Conservation (phyloP, 129 eudicot species). For the Chrysanthemum seticuspe region DNA sequence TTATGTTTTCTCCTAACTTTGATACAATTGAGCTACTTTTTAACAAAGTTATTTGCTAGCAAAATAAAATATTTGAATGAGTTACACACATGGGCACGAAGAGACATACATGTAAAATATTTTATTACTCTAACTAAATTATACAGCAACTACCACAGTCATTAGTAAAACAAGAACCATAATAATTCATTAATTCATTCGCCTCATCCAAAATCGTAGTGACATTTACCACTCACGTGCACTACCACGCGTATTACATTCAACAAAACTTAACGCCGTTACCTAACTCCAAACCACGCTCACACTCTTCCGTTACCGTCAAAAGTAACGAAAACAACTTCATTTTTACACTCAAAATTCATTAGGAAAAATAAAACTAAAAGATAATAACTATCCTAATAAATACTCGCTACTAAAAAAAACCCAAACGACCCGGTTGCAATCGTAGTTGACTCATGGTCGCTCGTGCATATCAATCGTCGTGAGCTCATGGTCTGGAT, state of each 20-base stretch:
- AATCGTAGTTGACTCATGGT: not conserved
- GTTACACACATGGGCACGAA: no score
- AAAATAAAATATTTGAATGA: no score
- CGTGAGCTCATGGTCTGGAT: no score
- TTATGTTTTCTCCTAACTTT: no score
- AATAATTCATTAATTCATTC: conserved; percentile 18
- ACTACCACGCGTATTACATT: conserved; percentile 21
- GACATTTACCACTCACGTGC: conserved; percentile 32
- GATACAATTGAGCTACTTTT: no score
- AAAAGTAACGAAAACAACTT: conserved; percentile 21
- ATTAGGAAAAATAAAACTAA: no score
- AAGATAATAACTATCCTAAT: no score
- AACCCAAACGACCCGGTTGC: not conserved
- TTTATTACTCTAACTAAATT: not conserved
- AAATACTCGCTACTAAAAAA: not conserved
- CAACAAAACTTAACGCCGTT: conserved; percentile 13
- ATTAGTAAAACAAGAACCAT: not conserved
- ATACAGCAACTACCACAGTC: not conserved
- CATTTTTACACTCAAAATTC: conserved; percentile 8
- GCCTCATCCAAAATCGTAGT: conserved; percentile 15
- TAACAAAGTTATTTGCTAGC: no score
- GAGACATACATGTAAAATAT: not conserved
- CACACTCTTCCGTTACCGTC: conserved; percentile 29
- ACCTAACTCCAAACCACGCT: not conserved
- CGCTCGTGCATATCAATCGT: no score